Base-by-base conservation (phyloP, 306 rosid genomes). In the Luffa acutangula region DNA sequence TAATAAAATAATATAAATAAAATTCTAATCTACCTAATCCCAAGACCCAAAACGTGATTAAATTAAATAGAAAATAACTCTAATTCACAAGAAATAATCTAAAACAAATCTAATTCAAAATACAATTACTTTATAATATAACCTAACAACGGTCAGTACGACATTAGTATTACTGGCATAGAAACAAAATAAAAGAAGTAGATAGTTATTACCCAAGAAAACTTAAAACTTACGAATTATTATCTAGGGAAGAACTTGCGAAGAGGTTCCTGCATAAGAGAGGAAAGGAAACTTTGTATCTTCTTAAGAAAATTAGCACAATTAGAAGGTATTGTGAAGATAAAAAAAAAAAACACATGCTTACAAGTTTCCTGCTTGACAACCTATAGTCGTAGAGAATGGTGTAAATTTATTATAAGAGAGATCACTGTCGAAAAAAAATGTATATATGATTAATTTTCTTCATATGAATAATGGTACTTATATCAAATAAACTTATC, bases 341-440 rank as follows among this genome's bases (percentile, higher is more conserved):
- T 37, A 37, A 37, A 67, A 67, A 67, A 67, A 67, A 67, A 67
- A 67, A 67, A 67, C 39, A 1, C 34, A 51, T 80, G 64, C 97
- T 89, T 87, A 91, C 97, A 85, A 76, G 8, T 25, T 79, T 45
- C 67, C 56, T n/a, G 80, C 62, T 70, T 80, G 79, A 81, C 97
- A 91, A 56, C 82, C 63, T 80, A 64, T 33, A 18, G 56, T 1
- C 9, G 17, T 3, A 11, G 74, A 34, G 3, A 48, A 64, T 0
- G 59, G 25, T 64, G 78, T 80, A 77, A 91, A 78, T 60, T 85
- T 82, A 82, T 91, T 91, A 33, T 82, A 86, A 21, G 92, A 87
- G 59, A 90, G 79, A 69, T 87, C 91, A 25, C 88, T 89, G 84
- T n/a, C 2, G 33, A 58, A 58, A 58, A 25, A 5, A 5, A 25